Evolutionary conservation across 179 eudicot species (phyloP).

Genomic region (Silene noctiflora): DNA sequence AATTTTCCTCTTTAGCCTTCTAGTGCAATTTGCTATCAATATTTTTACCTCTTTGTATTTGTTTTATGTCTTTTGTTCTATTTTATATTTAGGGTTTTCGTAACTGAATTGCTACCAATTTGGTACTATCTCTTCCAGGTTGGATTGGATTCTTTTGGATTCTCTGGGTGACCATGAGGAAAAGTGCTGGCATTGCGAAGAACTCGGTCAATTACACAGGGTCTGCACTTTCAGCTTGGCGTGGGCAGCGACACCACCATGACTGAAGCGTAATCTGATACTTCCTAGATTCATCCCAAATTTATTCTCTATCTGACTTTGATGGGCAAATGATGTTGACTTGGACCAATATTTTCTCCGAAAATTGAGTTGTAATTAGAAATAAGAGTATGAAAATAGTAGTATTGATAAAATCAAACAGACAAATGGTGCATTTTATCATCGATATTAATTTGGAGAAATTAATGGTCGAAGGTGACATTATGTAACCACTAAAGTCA

Average conservation of each 20-base stretch:
- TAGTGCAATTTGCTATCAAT: no score
- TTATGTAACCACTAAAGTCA: neutral
- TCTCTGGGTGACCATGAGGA: slow-evolving; percentile 54
- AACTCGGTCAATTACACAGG: slow-evolving; percentile 47
- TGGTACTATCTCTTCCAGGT: slow-evolving; percentile 32
- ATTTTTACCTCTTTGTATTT: no score
- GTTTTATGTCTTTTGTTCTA: neutral
- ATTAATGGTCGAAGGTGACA: neutral
- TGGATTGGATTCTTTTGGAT: slow-evolving; percentile 74
- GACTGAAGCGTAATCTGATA: slow-evolving; percentile 16
- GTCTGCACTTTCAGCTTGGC: slow-evolving; percentile 54
- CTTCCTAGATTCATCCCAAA: neutral
- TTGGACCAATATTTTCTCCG: neutral
- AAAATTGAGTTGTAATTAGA: neutral
- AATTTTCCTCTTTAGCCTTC: no score
- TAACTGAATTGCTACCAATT: neutral
- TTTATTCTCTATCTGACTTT: neutral
- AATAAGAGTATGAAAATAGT: no score
- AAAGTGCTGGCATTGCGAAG: slow-evolving; percentile 48
- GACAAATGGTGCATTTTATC: neutral
- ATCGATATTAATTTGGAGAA: neutral
- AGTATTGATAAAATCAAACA: neutral
- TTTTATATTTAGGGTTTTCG: neutral
- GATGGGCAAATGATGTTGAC: neutral
- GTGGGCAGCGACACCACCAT: slow-evolving; percentile 22